Evolutionary conservation across 1,284 basidiomycete species (phyloP).

Genomic region (Puccinia coronata): DNA sequence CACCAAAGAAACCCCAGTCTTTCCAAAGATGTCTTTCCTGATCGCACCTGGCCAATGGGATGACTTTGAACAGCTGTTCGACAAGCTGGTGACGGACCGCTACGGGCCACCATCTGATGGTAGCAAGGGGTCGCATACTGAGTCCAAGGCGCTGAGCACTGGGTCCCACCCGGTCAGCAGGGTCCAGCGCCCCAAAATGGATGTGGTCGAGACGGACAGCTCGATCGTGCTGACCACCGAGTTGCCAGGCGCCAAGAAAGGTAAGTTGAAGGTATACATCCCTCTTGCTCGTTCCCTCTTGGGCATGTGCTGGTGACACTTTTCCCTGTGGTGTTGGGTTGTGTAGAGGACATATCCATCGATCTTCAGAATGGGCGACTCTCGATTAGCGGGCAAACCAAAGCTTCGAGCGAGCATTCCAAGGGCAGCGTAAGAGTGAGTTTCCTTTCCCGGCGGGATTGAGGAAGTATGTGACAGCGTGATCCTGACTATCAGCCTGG

Average conservation of each 20-base stretch:
- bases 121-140: background rate
- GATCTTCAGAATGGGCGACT: constrained; percentile 42
- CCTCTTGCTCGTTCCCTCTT: too few species aligned
- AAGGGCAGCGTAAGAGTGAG: constrained; percentile 41
- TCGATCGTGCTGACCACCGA: constrained; percentile 29
- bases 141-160: constrained; percentile 4
- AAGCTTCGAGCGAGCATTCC: constrained; percentile 37
- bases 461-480: too few species aligned
- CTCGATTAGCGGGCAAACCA: constrained; percentile 33
- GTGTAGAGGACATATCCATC: constrained; percentile 48
- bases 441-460: background rate
- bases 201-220: constrained; percentile 36
- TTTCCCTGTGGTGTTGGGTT: too few species aligned
- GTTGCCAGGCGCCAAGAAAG: constrained; percentile 44
- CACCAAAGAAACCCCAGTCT: too few species aligned
- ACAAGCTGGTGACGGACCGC: constrained; percentile 46
- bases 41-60: constrained; percentile 41
- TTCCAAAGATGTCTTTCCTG: constrained; percentile 40
- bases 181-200: constrained; percentile 30
- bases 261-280: background rate
- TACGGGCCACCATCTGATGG: constrained; percentile 19
- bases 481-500: too few species aligned
- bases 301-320: too few species aligned
- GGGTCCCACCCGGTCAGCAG: constrained; percentile 24
- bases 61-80: constrained; percentile 41